Evolutionary conservation across 2,329 filamentous ascomycete genomes (phyloP).

Genomic region (Monosporascus cannonballus): DNA sequence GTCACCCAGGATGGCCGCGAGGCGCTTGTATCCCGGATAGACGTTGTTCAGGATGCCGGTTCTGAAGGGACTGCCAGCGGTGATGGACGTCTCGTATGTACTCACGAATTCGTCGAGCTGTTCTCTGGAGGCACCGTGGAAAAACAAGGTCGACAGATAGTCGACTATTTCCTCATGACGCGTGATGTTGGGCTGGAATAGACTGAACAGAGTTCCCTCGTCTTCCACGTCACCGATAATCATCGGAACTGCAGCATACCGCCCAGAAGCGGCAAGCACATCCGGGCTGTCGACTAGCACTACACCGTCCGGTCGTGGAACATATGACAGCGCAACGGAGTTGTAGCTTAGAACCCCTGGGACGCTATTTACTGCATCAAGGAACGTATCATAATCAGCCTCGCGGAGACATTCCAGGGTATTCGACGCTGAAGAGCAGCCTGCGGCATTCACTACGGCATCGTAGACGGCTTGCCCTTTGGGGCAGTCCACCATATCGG

Average conservation of each 20-base stretch:
- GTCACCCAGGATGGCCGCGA: slow-evolving; percentile 71
- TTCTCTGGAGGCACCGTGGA: slow-evolving; percentile 45
- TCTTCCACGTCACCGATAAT: slow-evolving; percentile 74
- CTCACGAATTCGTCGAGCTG: slow-evolving; percentile 51
- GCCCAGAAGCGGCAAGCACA: slow-evolving; percentile 41
- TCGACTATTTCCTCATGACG: slow-evolving; percentile 50
- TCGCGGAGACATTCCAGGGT: slow-evolving; percentile 61
- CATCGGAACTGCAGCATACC: slow-evolving; percentile 54
- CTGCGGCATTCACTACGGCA: slow-evolving; percentile 50
- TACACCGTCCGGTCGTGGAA: slow-evolving; percentile 66
- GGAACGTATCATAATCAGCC: slow-evolving; percentile 52
- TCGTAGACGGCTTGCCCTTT: slow-evolving; percentile 64
- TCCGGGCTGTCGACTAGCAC: slow-evolving; percentile 60
- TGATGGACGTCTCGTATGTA: slow-evolving; percentile 53
- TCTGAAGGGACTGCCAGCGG: slow-evolving; percentile 64
- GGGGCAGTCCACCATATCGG: slow-evolving; percentile 56
- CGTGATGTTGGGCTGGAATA: slow-evolving; percentile 64
- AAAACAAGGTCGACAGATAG: slow-evolving; percentile 58
- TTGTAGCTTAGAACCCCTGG: slow-evolving; percentile 62
- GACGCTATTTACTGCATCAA: slow-evolving; percentile 63
- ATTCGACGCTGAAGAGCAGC: slow-evolving; percentile 52
- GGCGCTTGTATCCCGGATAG: slow-evolving; percentile 72
- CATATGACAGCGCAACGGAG: slow-evolving; percentile 64
- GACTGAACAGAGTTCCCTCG: slow-evolving; percentile 68
- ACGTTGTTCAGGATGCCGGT: slow-evolving; percentile 63